Percentiles rank a stretch among this genome's conserved stretches.
phyloP scores from a whole-genome alignment of 371 early-diverging fungal species.

The Mucor indicus region DNA sequence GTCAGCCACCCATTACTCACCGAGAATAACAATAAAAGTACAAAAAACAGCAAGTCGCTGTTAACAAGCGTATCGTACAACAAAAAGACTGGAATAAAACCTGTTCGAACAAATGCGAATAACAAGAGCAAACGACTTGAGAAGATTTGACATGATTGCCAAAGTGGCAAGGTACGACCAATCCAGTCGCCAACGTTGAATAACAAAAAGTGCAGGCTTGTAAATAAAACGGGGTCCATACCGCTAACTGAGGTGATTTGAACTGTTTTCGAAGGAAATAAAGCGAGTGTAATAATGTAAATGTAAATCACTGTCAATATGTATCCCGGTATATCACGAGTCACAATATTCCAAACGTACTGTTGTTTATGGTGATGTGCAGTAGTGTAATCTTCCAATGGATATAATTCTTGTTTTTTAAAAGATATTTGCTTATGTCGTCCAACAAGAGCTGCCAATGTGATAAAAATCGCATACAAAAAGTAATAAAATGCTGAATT shows the following conservation, averaged over 20 bases:
- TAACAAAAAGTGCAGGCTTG: conserved; percentile 67
- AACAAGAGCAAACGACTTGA: conserved; percentile 31
- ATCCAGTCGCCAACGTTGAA: conserved; percentile 76
- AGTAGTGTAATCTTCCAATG: too few relatives aligned
- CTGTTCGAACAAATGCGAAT: conserved; percentile 43
- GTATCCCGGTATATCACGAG: conserved; percentile 28
- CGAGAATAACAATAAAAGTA: conserved; percentile 56
- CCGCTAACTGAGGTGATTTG: conserved; percentile 53
- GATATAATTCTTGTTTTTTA: too few relatives aligned
- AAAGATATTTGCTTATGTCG: too few relatives aligned
- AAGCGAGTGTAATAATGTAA: conserved; percentile 63
- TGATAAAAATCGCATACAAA: conserved; percentile 39
- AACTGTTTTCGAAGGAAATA: conserved; percentile 75
- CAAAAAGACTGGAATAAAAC: conserved; percentile 66
- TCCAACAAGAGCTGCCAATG: conserved; percentile 40
- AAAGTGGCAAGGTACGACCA: conserved; percentile 54
- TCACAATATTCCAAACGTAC: conserved; percentile 2
- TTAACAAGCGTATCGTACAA: conserved; percentile 24
- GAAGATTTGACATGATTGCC: conserved; percentile 24
- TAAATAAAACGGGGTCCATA: conserved; percentile 52
- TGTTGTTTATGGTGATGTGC: background rate
- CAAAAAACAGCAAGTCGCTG: conserved; percentile 57
- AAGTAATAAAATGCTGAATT: conserved; percentile 56
- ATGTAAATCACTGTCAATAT: conserved; percentile 51
- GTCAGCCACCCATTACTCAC: conserved; percentile 67